phyloP scores from a whole-genome alignment of 2,329 filamentous ascomycete species.

The Aspergillus chevalieri region DNA sequence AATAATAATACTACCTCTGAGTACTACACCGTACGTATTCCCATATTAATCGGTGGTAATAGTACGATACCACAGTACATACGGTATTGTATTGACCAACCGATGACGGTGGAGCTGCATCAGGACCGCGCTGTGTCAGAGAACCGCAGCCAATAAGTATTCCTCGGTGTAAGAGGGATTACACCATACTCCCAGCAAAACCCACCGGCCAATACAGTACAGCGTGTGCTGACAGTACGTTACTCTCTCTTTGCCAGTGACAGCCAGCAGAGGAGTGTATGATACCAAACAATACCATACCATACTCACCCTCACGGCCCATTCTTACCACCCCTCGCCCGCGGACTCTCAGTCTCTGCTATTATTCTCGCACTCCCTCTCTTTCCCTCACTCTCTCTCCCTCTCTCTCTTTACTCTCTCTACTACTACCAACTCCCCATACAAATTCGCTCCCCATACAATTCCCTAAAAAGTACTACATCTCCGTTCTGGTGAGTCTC shows the following conservation, averaged over 20 bases:
- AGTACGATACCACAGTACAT: background rate
- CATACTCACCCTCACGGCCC: constrained; percentile 11
- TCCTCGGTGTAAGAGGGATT: background rate
- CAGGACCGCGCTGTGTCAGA: constrained; percentile 1
- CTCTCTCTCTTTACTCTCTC: constrained; percentile 24
- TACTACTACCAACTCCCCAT: constrained; percentile 21
- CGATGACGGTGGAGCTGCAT: constrained; percentile 5
- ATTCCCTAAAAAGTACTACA: constrained; percentile 32
- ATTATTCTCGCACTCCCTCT: constrained; percentile 30
- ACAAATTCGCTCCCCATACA: constrained; percentile 31
- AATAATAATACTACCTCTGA: background rate
- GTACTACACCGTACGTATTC: background rate
- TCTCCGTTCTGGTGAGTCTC: constrained; percentile 32
- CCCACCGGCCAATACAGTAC: constrained; percentile 10
- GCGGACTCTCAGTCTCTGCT: constrained; percentile 18
- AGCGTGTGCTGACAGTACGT: constrained; percentile 15
- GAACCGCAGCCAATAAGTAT: background rate
- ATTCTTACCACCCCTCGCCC: constrained; percentile 18
- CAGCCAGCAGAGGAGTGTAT: constrained; percentile 12
- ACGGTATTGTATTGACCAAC: constrained; percentile 8
- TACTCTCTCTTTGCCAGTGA: constrained; percentile 21
- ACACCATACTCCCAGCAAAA: background rate
- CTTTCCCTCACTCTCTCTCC: constrained; percentile 25
- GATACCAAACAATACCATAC: constrained; percentile 15
- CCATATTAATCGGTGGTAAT: background rate